Conservation (phyloP, 495 filamentous ascomycete species). For the Hypoxylon crocopeplum region DNA sequence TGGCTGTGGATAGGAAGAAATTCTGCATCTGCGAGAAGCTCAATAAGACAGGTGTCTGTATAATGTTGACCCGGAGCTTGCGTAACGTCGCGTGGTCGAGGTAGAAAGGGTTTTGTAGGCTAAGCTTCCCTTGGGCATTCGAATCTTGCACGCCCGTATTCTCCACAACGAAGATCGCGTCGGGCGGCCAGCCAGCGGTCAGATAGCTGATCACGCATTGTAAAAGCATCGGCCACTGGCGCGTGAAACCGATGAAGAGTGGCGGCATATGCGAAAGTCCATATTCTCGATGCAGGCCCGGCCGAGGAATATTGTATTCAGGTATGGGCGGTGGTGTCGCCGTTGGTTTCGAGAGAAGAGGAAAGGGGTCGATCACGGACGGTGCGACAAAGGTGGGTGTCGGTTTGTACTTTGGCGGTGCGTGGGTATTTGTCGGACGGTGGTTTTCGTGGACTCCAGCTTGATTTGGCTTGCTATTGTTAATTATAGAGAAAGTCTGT, state of each 20-base stretch:
- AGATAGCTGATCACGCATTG: slow-evolving; percentile 59
- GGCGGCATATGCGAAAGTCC: slow-evolving; percentile 48
- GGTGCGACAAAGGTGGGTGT: slow-evolving; percentile 31
- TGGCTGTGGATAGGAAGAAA: slow-evolving; percentile 55
- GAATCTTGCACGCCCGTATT: slow-evolving; percentile 62
- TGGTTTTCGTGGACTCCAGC: slow-evolving; percentile 18
- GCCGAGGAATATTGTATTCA: slow-evolving; percentile 41
- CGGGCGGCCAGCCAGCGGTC: slow-evolving; percentile 60
- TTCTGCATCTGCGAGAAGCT: slow-evolving; percentile 65
- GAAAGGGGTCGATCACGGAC: slow-evolving; percentile 37
- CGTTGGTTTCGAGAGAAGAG: slow-evolving; percentile 29
- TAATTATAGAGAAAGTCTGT: slow-evolving; percentile 33
- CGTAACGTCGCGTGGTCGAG: slow-evolving; percentile 53
- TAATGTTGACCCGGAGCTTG: slow-evolving; percentile 56
- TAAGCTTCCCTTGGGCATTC: slow-evolving; percentile 53
- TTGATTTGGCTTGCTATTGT: slow-evolving; percentile 7
- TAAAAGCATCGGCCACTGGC: slow-evolving; percentile 60
- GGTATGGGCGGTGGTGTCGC: slow-evolving; percentile 43
- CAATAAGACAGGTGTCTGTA: slow-evolving; percentile 59
- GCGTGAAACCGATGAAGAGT: slow-evolving; percentile 62
- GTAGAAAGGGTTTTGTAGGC: slow-evolving; percentile 63
- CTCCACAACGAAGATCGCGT: slow-evolving; percentile 62
- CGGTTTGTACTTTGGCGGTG: slow-evolving; percentile 46
- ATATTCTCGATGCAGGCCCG: slow-evolving; percentile 42
- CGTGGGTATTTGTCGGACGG: slow-evolving; percentile 38